These are phyloP conservation scores for Beauveria sp. DNA, from an alignment of 2,329 filamentous ascomycete genomes.

Conservation along the genomic window DNA sequence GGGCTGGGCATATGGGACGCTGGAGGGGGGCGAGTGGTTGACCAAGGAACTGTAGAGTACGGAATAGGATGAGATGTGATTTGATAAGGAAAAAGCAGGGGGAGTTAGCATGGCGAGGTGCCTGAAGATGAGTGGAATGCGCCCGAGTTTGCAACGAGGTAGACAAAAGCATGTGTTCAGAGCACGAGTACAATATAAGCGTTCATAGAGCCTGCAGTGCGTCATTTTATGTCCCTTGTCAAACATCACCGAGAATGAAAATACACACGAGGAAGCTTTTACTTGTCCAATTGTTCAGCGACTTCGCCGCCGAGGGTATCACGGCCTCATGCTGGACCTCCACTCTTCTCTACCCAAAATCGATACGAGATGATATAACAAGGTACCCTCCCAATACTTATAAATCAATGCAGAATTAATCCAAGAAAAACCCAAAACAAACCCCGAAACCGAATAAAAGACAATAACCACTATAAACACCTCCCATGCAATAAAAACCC, in stretches of 20 bases:
- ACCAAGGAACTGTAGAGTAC: background rate
- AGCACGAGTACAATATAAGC: background rate
- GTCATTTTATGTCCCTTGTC: background rate
- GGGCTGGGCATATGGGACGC: constrained; percentile 42
- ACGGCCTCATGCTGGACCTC: background rate
- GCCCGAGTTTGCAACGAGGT: background rate
- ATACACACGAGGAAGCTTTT: background rate
- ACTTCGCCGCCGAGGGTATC: constrained; percentile 1
- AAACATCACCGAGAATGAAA: background rate
- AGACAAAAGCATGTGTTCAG: background rate
- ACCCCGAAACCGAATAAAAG: background rate
- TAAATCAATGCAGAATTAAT: background rate
- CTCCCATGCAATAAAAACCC: constrained; percentile 8
- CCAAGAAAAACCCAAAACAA: background rate
- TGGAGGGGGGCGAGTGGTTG: constrained; percentile 33
- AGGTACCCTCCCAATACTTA: background rate
- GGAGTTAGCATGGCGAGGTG: too few species aligned
- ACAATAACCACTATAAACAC: constrained; percentile 17
- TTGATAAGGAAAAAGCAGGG: too few species aligned
- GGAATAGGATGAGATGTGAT: background rate
- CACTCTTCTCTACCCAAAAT: background rate
- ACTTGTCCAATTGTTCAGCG: constrained; percentile 6
- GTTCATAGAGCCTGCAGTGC: background rate
- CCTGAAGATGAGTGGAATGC: background rate
- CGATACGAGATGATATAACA: background rate